Evolutionary conservation across 192 early-diverging fungal genomes (phyloP).

Genomic region (Kappamyces sp.): DNA sequence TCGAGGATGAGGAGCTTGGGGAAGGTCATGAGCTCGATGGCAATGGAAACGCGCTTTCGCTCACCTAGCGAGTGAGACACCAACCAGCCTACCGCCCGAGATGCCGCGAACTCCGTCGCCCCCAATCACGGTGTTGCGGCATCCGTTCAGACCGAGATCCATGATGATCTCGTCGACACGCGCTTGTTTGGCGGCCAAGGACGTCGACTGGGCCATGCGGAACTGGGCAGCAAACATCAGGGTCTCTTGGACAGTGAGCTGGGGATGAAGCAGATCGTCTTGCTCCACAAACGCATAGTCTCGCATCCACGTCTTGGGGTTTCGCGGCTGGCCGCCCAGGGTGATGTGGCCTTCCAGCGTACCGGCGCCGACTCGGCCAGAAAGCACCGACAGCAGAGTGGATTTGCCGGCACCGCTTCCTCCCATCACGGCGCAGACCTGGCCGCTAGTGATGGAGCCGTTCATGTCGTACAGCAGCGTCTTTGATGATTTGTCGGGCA

Average conservation of each 20-base stretch:
- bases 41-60: slow-evolving; percentile 43
- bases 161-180: slow-evolving; percentile 56
- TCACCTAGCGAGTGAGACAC: slow-evolving; percentile 29
- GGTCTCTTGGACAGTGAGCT: slow-evolving; percentile 63
- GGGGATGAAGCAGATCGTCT: slow-evolving; percentile 28
- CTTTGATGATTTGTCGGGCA: too few relatives aligned
- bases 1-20: slow-evolving; percentile 20
- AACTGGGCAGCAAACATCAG: slow-evolving; percentile 63
- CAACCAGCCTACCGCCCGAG: slow-evolving; percentile 41
- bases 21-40: slow-evolving; percentile 28
- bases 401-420: slow-evolving; percentile 36
- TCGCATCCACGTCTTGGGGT: slow-evolving; percentile 16
- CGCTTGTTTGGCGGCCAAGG: slow-evolving; percentile 31
- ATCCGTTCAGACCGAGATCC: slow-evolving; percentile 50
- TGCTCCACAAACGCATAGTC: slow-evolving; percentile 35
- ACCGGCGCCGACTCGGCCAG: slow-evolving; percentile 24
- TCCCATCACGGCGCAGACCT: slow-evolving; percentile 18
- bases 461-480: slow-evolving; percentile 1
- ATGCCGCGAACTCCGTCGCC: slow-evolving; percentile 50
- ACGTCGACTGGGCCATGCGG: slow-evolving; percentile 46
- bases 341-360: slow-evolving; percentile 24
- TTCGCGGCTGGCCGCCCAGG: slow-evolving; percentile 19
- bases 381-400: slow-evolving; percentile 32
- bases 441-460: slow-evolving; percentile 1
- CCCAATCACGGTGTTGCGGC: slow-evolving; percentile 47